Percentiles rank a stretch among this genome's conserved stretches.
Conservation (phyloP, 805 yeast genomes). For the Scheffersomyces ergatensis region DNA sequence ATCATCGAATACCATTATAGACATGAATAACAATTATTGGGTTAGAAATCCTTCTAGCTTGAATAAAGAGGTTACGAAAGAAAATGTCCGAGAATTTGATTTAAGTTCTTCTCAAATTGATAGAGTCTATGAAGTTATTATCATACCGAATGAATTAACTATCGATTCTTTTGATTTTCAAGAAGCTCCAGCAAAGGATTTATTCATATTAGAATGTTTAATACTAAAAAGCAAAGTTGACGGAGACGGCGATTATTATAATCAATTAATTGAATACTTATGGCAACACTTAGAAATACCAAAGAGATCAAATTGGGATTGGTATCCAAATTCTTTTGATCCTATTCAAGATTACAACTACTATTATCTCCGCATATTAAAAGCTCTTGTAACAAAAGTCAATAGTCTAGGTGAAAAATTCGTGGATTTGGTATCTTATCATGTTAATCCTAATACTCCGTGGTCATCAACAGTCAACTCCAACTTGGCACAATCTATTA, state of each 20-base stretch:
- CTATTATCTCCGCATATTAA: conserved; percentile 4
- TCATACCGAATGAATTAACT: too few species aligned
- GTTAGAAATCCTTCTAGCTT: too few species aligned
- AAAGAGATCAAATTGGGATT: conserved; percentile 6
- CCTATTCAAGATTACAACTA: conserved; percentile 1
- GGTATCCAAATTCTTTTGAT: conserved; percentile 1
- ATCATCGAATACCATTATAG: too few species aligned
- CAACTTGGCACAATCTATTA: conserved; percentile 2
- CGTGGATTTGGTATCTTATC: conserved; percentile 11
- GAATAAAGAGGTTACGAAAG: too few species aligned
- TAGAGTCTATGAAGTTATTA: too few species aligned
- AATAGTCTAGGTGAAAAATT: too few species aligned
- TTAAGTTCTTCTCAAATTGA: too few species aligned
- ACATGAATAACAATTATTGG: too few species aligned
- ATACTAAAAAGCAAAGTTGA: not conserved
- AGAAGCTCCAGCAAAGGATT: not conserved
- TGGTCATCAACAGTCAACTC: conserved; percentile 20
- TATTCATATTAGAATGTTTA: conserved; percentile 4
- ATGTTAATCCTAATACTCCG: conserved; percentile 27
- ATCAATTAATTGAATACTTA: not conserved
- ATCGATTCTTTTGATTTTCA: too few species aligned
- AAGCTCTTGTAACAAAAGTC: conserved; percentile 3
- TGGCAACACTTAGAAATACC: conserved; percentile 5
- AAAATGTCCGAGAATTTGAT: too few species aligned
- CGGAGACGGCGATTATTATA: not conserved